Evolutionary conservation across 805 yeast species (phyloP), one percentile per base, ranked within the genome.

Genomic region (Wickerhamomyces silvicola): DNA sequence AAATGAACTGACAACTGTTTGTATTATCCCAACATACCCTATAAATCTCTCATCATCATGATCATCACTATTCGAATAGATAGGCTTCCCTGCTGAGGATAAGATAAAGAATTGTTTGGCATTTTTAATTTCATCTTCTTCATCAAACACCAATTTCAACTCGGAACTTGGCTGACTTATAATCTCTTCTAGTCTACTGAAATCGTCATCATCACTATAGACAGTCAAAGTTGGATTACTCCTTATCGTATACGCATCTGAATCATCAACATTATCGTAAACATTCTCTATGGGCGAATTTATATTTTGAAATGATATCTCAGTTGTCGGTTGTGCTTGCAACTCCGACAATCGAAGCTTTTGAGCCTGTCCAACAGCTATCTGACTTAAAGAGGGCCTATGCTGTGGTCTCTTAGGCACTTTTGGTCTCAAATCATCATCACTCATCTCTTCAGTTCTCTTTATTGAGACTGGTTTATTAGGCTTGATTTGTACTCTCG

Each of bases 21-120:
- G 88, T 3, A 87, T 70, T 2, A 87, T 64, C 1, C 94, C 95
- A 62, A 81, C 75, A 46, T 81, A 80, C 1, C 85, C 80, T 27
- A 82, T 59, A 2, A 81, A 64, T 11, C 75, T 56, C 22, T 75
- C 78, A 32, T 83, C 94, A 50, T 78, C 74, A 10, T 33, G 29
- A 10, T 33, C 33, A 12, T 35, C 39, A 5, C 36, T 31, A 66
- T 79, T 64, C 2, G 94, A 74, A 55, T 81, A 87, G 6, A 87
- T 79, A 2, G 94, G 94, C 52, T 87, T 87, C 0, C 96, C 96
- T 1, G 96, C 94, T 2, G 78, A 62, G 0, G 94, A 82, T 8
- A 87, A 61, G 4, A 87, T 72, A 44, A 84, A 81, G 48, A 81
- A 83, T 38, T 86, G 94, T 52, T 85, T 86, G 3, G 30, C 28